These are phyloP conservation scores for Verticillium longisporum DNA, from an alignment of 2,329 filamentous ascomycete species.

Conservation along the genomic window DNA sequence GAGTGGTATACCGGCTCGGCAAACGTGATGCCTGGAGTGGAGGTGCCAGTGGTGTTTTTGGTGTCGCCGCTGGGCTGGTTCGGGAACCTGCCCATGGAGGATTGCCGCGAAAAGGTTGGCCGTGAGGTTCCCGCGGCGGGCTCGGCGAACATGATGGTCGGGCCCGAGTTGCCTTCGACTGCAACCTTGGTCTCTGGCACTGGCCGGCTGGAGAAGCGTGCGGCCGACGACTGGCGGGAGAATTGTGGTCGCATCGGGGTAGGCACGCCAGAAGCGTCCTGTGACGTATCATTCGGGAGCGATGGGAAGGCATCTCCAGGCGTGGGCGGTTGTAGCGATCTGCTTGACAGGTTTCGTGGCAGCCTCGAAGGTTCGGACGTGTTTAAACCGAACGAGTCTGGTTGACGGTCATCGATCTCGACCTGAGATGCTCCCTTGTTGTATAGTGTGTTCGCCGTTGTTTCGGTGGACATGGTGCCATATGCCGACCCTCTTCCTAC, in stretches of 20 bases:
- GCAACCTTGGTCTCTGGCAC: slow-evolving; percentile 64
- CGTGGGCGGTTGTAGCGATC: background rate
- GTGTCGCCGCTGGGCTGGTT: slow-evolving; percentile 58
- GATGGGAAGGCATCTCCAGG: background rate
- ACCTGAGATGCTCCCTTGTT: background rate
- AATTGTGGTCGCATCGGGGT: slow-evolving; percentile 35
- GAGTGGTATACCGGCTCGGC: slow-evolving; percentile 35
- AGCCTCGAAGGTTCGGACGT: background rate
- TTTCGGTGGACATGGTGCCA: slow-evolving; percentile 13
- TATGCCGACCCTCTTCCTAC: slow-evolving; percentile 9
- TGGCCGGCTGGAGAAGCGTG: slow-evolving; percentile 65
- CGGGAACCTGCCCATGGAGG: slow-evolving; percentile 51
- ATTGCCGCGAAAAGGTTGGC: slow-evolving; percentile 31
- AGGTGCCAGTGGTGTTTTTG: slow-evolving; percentile 45
- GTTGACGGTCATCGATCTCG: background rate
- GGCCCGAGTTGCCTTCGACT: slow-evolving; percentile 56
- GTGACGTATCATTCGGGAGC: background rate
- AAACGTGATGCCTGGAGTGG: slow-evolving; percentile 59
- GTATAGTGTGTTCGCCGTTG: background rate
- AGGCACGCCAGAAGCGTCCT: slow-evolving; percentile 3
- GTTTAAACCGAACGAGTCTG: background rate
- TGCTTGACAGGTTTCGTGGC: background rate
- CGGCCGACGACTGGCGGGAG: slow-evolving; percentile 44
- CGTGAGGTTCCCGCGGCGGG: slow-evolving; percentile 21
- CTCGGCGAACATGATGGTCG: slow-evolving; percentile 70